Evolutionary conservation across 2,329 filamentous ascomycete genomes (phyloP), one percentile per base, ranked within the genome.

Genomic region (Tolypocladium tundrense): DNA sequence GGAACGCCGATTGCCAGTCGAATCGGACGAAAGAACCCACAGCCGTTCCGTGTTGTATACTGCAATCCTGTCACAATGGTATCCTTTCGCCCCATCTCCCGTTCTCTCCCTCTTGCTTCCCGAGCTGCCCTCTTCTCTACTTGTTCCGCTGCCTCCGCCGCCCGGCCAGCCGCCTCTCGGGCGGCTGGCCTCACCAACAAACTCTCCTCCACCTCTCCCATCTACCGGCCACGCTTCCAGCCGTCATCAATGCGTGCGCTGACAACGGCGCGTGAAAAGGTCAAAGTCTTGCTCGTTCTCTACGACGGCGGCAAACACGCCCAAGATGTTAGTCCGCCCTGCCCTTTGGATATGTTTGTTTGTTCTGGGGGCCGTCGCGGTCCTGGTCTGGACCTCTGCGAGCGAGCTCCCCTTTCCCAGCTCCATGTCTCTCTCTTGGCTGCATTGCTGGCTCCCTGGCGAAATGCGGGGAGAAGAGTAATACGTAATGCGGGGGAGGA

Each of bases 301-400:
- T 97, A 97, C 82, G 92, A 97, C 77, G 92, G 91, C 74, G 83
- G 85, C 73, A 80, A 91, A 79, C 91, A 96, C 80, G 91, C 92
- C 78, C 79, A 88, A 77, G 83, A 97, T 71, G 91, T 95, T 73
- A 74, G 79, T 70, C 31, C 45, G 3, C 31, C 48, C 31, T 33
- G 48, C 31, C 16, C 43, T 48, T 27, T 19, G 31, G 6, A 33
- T 33, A 8, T 9, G 6, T 8, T 8, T 40, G 39, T 16, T 16
- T 40, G 39, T 40, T 16, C 9, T 14, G 40, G 6, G 40, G 40
- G 14, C 55, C 50, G 51, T 60, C 55, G 57, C 8, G 40, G 8
- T 41, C 19, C 19, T 8, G 40, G 16, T 41, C 40, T 41, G 16
- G 21, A 14, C 13, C 13, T 48, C 24, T 48, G 45, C 45, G 13